Base-by-base conservation (phyloP, 192 early-diverging fungal species). In the Lunasporangiospora selenospora region DNA sequence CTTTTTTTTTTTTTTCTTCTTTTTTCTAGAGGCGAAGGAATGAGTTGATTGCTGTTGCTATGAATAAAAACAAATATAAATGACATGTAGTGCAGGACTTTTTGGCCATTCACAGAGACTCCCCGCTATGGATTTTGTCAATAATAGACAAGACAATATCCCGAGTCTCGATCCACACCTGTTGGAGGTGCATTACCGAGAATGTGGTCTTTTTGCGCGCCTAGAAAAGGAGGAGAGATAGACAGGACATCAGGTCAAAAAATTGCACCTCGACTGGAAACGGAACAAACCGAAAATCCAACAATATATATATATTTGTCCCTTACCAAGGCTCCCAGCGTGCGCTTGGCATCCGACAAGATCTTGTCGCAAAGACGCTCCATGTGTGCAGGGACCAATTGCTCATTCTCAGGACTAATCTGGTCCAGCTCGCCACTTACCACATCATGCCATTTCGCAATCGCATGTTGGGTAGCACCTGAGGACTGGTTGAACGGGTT, bases 371-470 rank as follows among this genome's bases (percentile, higher is more conserved):
- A 80, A 8, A 83, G 67, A 6, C 46, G 44, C 15, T 77, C 60
- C 11, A 80, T 37, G 61, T 66, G 46, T 13, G 63, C 40, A 1
- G 70, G 62, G 5, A 75, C 56, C 47, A 53, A 21, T 3, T 62
- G 53, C 41, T 83, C 81, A 37, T 83, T 83, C 36, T 76, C 73
- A 1, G 47, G 40, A 41, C 51, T 75, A 26, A 83, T 80, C 9
- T 61, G 51, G 16, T 83, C 81, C 31, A 62, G 24, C 23, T 80
- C 59, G 10, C 81, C 81, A 62, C 69, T 79, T 4, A 83, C 51
- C 12, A 80, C 65, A 27, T 78, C 77, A 12, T 83, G 71, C 81
- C 81, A 83, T 9, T 69, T 49, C 1, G 73, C 63, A 39, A 79
- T 64, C 2, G 65, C 71, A 3, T 49, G 51, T 24, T 67, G 71